phyloP scores from a whole-genome alignment of 441 rosid species.

The Erodium texanum region DNA sequence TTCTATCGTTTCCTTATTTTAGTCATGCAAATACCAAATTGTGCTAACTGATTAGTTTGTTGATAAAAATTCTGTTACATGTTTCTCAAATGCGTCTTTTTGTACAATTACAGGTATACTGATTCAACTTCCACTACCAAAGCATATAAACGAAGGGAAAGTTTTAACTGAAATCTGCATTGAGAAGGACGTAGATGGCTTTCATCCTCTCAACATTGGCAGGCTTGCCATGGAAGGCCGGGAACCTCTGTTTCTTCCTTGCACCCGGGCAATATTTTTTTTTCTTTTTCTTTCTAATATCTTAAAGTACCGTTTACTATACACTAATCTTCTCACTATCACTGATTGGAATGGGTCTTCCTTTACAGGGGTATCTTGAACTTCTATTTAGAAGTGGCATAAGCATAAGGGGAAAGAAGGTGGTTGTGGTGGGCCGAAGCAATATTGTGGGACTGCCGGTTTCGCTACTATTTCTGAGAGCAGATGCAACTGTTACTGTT shows the following conservation, averaged over 20 bases:
- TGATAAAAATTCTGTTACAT: not conserved
- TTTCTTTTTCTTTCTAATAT: conserved; percentile 9
- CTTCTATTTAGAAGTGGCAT: conserved; percentile 72
- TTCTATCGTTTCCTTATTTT: not conserved
- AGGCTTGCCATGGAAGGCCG: conserved; percentile 97
- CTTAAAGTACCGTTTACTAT: not conserved
- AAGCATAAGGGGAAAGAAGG: conserved; percentile 58
- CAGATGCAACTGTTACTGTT: conserved; percentile 76
- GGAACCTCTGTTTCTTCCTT: conserved; percentile 82
- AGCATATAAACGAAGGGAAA: conserved; percentile 81
- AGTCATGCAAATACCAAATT: no score
- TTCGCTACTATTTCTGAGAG: conserved; percentile 74
- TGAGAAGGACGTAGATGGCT: conserved; percentile 88
- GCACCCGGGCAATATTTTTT: conserved; percentile 86
- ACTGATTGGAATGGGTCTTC: conserved; percentile 6
- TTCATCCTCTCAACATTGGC: conserved; percentile 90
- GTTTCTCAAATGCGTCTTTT: not conserved
- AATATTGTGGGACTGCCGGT: conserved; percentile 89
- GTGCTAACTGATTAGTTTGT: not conserved
- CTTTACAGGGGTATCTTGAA: conserved; percentile 67
- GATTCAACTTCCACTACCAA: conserved; percentile 86
- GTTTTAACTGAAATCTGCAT: conserved; percentile 63
- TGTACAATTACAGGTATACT: conserved; percentile 49
- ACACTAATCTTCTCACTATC: not conserved
- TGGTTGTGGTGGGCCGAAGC: conserved; percentile 85